Conservation (phyloP, 176 grass and related monocot genomes). For the Zoysia japonica region DNA sequence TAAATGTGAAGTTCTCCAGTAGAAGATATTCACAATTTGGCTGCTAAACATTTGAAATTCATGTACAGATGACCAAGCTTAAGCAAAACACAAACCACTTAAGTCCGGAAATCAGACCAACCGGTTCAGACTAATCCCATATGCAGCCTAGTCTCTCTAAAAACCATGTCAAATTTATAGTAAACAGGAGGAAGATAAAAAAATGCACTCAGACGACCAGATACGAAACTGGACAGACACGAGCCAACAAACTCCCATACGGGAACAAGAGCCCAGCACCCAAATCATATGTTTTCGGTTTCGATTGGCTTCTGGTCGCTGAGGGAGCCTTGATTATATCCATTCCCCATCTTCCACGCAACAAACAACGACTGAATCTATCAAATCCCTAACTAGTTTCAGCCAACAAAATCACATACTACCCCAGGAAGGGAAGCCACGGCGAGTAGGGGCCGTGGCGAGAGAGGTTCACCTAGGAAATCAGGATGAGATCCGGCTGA, state of each 20-base stretch:
- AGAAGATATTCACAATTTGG: neutral
- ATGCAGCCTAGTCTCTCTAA: neutral
- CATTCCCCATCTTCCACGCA: neutral
- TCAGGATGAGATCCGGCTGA: neutral
- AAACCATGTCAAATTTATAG: neutral
- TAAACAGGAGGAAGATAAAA: neutral
- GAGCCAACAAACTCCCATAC: neutral
- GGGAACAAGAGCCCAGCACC: too few species aligned
- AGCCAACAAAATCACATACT: neutral
- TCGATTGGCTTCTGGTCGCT: too few species aligned
- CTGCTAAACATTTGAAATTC: too few species aligned
- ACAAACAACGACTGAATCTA: neutral
- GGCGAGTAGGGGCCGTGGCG: neutral
- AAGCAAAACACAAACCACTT: neutral
- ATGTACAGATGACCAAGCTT: neutral
- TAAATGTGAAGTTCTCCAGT: neutral
- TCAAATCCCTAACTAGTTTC: neutral
- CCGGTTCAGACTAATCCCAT: neutral
- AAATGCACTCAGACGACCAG: too few species aligned
- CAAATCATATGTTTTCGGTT: neutral
- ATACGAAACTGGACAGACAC: neutral
- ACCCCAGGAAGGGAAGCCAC: neutral
- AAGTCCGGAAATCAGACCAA: neutral
- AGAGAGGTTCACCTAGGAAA: constrained; percentile 10
- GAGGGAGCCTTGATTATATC: neutral